Evolutionary conservation across 805 yeast genomes (phyloP).

Genomic region (Candida vaughaniae): DNA sequence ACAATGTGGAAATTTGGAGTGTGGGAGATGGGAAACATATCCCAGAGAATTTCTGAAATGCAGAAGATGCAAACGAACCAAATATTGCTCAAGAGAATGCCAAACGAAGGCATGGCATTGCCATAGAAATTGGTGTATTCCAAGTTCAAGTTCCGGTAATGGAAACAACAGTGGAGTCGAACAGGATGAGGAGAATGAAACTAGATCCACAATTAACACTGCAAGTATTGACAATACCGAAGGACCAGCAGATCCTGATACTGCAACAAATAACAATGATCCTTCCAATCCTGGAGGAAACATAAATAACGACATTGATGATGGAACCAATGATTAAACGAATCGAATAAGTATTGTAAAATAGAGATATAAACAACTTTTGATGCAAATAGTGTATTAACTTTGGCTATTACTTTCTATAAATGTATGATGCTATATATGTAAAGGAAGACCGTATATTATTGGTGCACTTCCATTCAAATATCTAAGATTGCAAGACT

Average conservation of each 20-base stretch:
- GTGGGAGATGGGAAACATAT: constrained; percentile 90
- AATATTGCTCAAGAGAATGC: constrained; percentile 90
- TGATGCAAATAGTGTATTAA: too few relatives aligned
- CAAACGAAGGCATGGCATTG: constrained; percentile 90
- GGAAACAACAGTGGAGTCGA: neutral
- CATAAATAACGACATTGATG: neutral
- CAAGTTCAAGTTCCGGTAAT: constrained; percentile 31
- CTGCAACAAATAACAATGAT: neutral
- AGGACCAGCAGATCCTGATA: neutral
- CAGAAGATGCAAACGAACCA: constrained; percentile 89
- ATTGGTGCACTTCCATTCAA: constrained; percentile 94
- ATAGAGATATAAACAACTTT: too few relatives aligned
- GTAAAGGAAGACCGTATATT: constrained; percentile 79
- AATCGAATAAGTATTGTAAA: too few relatives aligned
- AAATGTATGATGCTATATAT: too few relatives aligned
- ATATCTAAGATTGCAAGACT: constrained; percentile 64
- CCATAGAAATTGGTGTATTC: constrained; percentile 92
- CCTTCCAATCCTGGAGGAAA: neutral
- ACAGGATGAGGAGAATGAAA: constrained; percentile 4
- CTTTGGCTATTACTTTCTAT: too few relatives aligned
- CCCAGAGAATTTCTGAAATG: constrained; percentile 96
- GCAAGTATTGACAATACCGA: neutral
- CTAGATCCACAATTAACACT: neutral
- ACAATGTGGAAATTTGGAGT: constrained; percentile 90
- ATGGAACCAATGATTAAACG: neutral